Conservation (phyloP, 148 eudicot species). For the Chenopodium quinoa region DNA sequence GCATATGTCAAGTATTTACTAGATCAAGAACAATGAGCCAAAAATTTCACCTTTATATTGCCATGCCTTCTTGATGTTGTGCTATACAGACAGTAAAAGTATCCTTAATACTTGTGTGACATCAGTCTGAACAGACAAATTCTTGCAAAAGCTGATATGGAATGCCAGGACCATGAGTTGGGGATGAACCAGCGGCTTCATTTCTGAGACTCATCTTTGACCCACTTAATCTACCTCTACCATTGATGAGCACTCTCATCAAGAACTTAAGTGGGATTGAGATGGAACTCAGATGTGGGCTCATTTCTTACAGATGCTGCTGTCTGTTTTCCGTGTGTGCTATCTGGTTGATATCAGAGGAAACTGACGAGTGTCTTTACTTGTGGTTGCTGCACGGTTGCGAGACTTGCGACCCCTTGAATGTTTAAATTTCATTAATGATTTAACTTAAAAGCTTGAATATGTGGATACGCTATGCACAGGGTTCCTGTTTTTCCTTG, state of each 20-base stretch:
- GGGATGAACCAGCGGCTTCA: not conserved
- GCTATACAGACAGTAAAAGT: too few relatives aligned
- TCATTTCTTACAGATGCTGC: not conserved
- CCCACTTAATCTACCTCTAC: not conserved
- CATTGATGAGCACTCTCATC: too few relatives aligned
- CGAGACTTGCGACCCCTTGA: not conserved
- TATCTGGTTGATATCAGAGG: not conserved
- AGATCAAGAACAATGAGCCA: too few relatives aligned
- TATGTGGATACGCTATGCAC: too few relatives aligned
- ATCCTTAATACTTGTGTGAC: too few relatives aligned
- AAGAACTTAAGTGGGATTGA: not conserved
- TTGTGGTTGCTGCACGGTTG: not conserved
- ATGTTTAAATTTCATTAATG: not conserved
- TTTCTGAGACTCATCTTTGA: not conserved
- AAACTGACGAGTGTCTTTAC: not conserved
- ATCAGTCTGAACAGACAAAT: too few relatives aligned
- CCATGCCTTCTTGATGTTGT: not conserved
- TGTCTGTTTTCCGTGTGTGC: not conserved
- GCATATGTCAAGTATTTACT: not conserved
- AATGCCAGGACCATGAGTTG: not conserved
- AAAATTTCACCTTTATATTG: too few relatives aligned
- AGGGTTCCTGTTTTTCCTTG: too few relatives aligned
- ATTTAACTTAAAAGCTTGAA: too few relatives aligned
- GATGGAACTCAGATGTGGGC: not conserved
- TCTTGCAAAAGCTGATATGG: not conserved